Evolutionary conservation across 2,329 filamentous ascomycete genomes (phyloP).

Genomic region (Colletotrichum sidae): DNA sequence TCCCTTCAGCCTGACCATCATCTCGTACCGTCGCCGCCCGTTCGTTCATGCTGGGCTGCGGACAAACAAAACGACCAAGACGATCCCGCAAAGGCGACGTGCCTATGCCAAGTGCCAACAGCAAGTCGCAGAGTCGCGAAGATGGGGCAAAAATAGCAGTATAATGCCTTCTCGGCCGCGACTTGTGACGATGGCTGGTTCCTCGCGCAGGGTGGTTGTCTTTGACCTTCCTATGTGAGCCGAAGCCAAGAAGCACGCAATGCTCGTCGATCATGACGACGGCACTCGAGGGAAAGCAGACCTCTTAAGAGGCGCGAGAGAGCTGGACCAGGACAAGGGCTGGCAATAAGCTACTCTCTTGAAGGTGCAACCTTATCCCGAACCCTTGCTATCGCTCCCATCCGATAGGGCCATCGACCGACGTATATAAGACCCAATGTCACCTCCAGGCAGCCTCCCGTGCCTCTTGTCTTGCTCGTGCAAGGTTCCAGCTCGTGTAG

Average conservation of each 20-base stretch:
- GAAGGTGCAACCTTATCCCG: constrained; percentile 11
- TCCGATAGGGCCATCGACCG: constrained; percentile 1
- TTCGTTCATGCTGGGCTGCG: too few species aligned
- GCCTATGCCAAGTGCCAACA: constrained; percentile 19
- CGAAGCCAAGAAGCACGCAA: constrained; percentile 37
- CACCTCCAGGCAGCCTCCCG: background rate
- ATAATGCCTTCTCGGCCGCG: background rate
- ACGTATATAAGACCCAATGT: background rate
- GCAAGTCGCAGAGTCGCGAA: background rate
- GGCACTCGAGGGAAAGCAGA: background rate
- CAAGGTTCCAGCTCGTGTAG: constrained; percentile 3
- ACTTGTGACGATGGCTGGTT: background rate
- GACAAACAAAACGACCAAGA: too few species aligned
- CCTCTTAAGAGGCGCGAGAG: background rate
- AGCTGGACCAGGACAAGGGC: background rate
- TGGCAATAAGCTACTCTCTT: constrained; percentile 11
- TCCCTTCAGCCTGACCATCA: background rate
- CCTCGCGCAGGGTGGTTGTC: constrained; percentile 1
- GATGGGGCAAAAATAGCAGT: constrained; percentile 9
- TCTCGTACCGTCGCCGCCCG: too few species aligned
- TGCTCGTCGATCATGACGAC: constrained; percentile 29
- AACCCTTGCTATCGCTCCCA: constrained; percentile 16
- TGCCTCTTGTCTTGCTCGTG: background rate
- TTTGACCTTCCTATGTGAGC: constrained; percentile 32
- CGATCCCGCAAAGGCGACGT: background rate